These are phyloP conservation scores for Thalassia testudinum DNA, from an alignment of 116 monocot genomes.

Conservation along the genomic window DNA sequence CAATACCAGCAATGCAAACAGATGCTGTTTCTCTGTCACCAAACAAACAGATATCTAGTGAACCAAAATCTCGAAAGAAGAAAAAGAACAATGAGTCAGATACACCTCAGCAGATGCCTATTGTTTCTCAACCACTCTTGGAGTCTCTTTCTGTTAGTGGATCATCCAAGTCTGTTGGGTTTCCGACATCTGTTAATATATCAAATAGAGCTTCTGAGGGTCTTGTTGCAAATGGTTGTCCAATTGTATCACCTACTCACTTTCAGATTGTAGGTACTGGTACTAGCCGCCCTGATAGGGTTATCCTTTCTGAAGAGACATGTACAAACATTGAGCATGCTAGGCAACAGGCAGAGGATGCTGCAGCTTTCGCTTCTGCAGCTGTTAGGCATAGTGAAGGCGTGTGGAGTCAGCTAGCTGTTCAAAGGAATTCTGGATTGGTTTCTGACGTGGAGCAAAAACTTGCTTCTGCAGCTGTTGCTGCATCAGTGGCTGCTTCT, in stretches of 20 bases:
- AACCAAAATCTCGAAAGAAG: conserved; percentile 55
- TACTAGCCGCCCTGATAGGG: conserved; percentile 19
- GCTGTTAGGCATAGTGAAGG: conserved; percentile 50
- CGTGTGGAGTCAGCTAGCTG: conserved; percentile 59
- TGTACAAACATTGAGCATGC: conserved; percentile 58
- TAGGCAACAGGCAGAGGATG: conserved; percentile 68
- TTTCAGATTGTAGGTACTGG: conserved; percentile 25
- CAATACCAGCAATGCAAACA: conserved; percentile 5
- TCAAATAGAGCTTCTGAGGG: conserved; percentile 13
- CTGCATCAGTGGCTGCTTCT: conserved; percentile 52
- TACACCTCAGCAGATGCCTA: conserved; percentile 7
- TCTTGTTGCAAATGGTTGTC: conserved; percentile 13
- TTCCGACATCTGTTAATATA: conserved; percentile 9
- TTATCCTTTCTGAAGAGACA: conserved; percentile 50
- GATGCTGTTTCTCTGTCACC: conserved; percentile 13
- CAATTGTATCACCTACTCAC: conserved; percentile 17
- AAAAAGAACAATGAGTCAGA: conserved; percentile 33
- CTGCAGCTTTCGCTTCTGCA: conserved; percentile 56
- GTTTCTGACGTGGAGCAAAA: conserved; percentile 46
- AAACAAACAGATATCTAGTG: conserved; percentile 14
- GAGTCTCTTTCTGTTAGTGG: conserved; percentile 18
- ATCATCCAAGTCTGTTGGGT: conserved; percentile 1
- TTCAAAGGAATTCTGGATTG: conserved; percentile 33
- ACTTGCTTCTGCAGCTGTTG: conserved; percentile 80
- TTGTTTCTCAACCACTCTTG: conserved; percentile 16